Percentiles rank a stretch among this genome's conserved stretches.
These are phyloP conservation scores for Lachnellula subtilissima DNA, from an alignment of 2,329 filamentous ascomycete species.

Conservation along the genomic window DNA sequence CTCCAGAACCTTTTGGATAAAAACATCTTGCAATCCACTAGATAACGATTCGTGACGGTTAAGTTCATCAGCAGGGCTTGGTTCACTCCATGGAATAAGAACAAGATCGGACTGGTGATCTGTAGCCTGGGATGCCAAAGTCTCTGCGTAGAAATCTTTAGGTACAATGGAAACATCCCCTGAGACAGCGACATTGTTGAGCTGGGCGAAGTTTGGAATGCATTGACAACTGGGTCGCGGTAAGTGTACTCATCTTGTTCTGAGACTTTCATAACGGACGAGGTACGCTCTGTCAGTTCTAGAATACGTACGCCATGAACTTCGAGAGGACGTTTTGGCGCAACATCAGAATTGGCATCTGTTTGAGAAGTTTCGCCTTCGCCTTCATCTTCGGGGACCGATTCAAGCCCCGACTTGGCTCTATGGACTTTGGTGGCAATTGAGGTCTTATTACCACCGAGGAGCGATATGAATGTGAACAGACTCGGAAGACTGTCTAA, in stretches of 20 bases:
- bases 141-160: constrained; percentile 72
- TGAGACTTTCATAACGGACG: constrained; percentile 90
- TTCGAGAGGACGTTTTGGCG: constrained; percentile 19
- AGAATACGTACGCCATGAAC: constrained; percentile 76
- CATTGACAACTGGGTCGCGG: constrained; percentile 82
- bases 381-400: constrained; percentile 26
- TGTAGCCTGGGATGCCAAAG: constrained; percentile 64
- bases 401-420: constrained; percentile 28
- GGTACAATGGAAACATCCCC: constrained; percentile 78
- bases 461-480: constrained; percentile 75
- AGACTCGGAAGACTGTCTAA: constrained; percentile 79
- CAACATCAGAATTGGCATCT: constrained; percentile 22
- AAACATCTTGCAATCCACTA: constrained; percentile 62
- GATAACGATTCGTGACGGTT: constrained; percentile 52
- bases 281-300: constrained; percentile 86
- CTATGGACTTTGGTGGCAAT: constrained; percentile 31
- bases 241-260: constrained; percentile 70
- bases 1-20: constrained; percentile 65
- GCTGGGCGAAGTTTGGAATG: constrained; percentile 80
- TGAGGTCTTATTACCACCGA: constrained; percentile 51
- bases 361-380: constrained; percentile 12
- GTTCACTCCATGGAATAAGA: constrained; percentile 84
- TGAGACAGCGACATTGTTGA: constrained; percentile 77
- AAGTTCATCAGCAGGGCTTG: constrained; percentile 65
- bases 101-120: constrained; percentile 69